phyloP scores from a whole-genome alignment of 805 yeast genomes.

The Cyberlindnera mycetangii region DNA sequence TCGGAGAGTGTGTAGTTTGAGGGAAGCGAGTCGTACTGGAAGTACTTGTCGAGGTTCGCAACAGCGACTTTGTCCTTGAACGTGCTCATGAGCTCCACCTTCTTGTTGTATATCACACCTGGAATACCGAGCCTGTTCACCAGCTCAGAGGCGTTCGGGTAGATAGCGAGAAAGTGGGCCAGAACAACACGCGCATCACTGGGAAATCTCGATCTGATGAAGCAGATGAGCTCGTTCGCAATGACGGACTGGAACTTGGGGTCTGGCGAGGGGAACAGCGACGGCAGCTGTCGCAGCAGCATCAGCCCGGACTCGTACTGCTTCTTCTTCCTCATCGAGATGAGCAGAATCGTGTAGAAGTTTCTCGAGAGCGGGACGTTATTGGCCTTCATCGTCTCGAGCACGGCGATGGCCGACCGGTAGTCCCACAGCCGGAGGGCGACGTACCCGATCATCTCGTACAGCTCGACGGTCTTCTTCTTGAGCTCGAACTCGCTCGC shows the following conservation, averaged over 20 bases:
- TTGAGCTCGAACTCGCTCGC: background rate
- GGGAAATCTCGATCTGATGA: conserved; percentile 20
- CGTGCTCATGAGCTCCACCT: background rate
- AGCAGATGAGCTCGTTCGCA: conserved; percentile 18
- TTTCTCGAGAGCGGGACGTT: conserved; percentile 15
- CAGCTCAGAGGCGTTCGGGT: conserved; percentile 9
- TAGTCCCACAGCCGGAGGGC: conserved; percentile 18
- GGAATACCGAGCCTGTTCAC: conserved; percentile 21
- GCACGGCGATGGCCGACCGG: conserved; percentile 9
- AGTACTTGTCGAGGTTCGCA: conserved; percentile 15
- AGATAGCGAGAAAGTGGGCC: conserved; percentile 24
- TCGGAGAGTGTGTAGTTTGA: conserved; percentile 16
- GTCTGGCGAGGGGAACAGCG: conserved; percentile 13
- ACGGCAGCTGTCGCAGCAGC: conserved; percentile 18
- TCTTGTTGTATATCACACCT: conserved; percentile 12
- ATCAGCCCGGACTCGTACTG: conserved; percentile 18
- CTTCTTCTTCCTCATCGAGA: conserved; percentile 20
- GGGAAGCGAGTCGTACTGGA: conserved; percentile 9
- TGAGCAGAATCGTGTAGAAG: conserved; percentile 17
- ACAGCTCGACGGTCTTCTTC: conserved; percentile 8
- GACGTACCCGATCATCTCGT: conserved; percentile 20
- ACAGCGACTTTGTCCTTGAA: conserved; percentile 2
- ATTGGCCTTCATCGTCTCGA: conserved; percentile 16
- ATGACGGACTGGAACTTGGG: conserved; percentile 4
- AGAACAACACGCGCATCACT: conserved; percentile 20